Conservation (phyloP, 2,329 filamentous ascomycete genomes). For the Lojkania enalia region DNA sequence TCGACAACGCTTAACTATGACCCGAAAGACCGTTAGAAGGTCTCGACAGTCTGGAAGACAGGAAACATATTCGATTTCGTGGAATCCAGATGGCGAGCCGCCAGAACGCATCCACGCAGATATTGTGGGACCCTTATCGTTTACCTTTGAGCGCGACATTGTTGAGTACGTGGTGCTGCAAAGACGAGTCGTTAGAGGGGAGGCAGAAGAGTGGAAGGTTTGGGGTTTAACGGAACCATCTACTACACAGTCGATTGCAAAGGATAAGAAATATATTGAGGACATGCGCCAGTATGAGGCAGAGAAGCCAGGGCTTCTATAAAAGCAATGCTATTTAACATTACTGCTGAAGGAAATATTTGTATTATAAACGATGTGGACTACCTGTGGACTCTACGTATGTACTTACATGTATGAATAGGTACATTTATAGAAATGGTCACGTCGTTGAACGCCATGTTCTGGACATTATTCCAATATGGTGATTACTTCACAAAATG, state of each 20-base stretch:
- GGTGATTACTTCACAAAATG: too few relatives aligned
- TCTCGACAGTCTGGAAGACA: background rate
- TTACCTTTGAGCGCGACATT: constrained; percentile 55
- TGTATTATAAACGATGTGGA: too few relatives aligned
- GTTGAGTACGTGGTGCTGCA: constrained; percentile 69
- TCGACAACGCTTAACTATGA: constrained; percentile 20
- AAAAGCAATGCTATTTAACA: background rate
- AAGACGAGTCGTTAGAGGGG: constrained; percentile 51
- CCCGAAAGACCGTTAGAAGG: background rate
- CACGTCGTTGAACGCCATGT: too few relatives aligned
- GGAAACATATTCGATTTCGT: background rate
- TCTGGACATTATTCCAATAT: too few relatives aligned
- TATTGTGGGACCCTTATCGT: too few relatives aligned
- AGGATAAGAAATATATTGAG: constrained; percentile 25
- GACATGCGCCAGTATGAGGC: constrained; percentile 23
- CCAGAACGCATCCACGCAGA: constrained; percentile 18
- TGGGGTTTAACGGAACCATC: constrained; percentile 66
- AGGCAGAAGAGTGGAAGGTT: constrained; percentile 61
- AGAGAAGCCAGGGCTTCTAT: constrained; percentile 6
- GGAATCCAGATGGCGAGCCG: background rate
- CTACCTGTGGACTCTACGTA: too few relatives aligned
- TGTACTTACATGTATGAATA: too few relatives aligned
- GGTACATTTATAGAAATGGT: too few relatives aligned
- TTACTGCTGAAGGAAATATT: too few relatives aligned
- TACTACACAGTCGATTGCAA: constrained; percentile 25